Conservation (phyloP, 345 rosid species). For the Lumnitzera racemosa region DNA sequence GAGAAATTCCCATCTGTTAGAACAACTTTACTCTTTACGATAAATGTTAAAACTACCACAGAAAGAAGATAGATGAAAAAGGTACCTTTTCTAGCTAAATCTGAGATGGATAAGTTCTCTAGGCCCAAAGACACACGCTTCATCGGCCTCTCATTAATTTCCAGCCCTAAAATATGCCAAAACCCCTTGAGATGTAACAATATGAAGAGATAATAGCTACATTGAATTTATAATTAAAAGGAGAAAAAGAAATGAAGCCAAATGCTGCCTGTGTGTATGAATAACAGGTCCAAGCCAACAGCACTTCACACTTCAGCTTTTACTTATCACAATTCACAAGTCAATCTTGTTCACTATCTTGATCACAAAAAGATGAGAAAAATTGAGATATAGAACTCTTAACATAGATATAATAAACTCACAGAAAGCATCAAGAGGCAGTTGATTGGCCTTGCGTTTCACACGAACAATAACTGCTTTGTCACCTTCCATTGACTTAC, state of each 20-base stretch:
- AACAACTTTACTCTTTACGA: neutral
- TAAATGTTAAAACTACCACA: no score
- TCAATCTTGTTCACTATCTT: no score
- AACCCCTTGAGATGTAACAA: neutral
- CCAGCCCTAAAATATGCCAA: slow-evolving; percentile 48
- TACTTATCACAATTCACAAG: no score
- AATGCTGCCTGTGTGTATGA: neutral
- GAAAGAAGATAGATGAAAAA: neutral
- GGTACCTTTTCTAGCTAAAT: slow-evolving; percentile 35
- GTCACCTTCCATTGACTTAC: slow-evolving; percentile 15
- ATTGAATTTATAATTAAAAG: neutral
- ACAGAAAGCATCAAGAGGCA: slow-evolving; percentile 55
- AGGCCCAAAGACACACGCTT: slow-evolving; percentile 55
- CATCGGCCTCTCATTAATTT: slow-evolving; percentile 67
- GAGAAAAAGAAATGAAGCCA: neutral
- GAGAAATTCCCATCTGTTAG: no score
- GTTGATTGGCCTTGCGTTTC: slow-evolving; percentile 47
- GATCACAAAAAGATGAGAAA: neutral
- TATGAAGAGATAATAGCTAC: neutral
- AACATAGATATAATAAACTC: slow-evolving; percentile 12
- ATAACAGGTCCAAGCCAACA: neutral
- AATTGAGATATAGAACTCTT: neutral
- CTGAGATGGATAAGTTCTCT: slow-evolving; percentile 41
- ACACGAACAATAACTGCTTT: slow-evolving; percentile 64
- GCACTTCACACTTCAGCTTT: no score